Percentiles rank a stretch among this genome's conserved stretches.
These are phyloP conservation scores for Massarina eburnea DNA, from an alignment of 2,329 filamentous ascomycete species.

Conservation along the genomic window DNA sequence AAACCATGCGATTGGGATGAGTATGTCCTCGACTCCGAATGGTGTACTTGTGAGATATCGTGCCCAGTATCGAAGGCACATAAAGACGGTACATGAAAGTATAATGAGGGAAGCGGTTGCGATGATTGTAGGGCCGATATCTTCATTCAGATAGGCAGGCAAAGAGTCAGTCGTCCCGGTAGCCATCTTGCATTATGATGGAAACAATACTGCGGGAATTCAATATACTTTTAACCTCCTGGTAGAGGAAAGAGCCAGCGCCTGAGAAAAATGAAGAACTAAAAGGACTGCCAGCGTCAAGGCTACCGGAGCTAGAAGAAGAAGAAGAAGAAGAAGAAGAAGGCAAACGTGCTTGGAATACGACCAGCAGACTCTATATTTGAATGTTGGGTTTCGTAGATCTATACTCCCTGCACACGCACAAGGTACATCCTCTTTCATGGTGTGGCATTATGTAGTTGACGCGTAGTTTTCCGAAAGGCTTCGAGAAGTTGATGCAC, in stretches of 20 bases:
- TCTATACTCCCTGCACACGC: neutral
- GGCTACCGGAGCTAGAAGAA: neutral
- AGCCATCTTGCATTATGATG: neutral
- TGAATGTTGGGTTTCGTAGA: too few relatives aligned
- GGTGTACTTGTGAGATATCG: constrained; percentile 12
- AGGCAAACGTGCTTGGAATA: neutral
- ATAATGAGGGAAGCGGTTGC: constrained; percentile 16
- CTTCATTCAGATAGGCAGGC: constrained; percentile 16
- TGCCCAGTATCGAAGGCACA: constrained; percentile 16
- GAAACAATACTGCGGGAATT: neutral
- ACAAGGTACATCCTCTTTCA: neutral
- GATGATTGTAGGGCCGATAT: constrained; percentile 16
- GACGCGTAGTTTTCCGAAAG: neutral
- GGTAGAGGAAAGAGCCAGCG: too few relatives aligned
- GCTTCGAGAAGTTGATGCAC: neutral
- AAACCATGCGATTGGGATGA: constrained; percentile 18
- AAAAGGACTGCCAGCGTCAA: neutral
- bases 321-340: neutral
- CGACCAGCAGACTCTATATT: too few relatives aligned
- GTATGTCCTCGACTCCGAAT: constrained; percentile 15
- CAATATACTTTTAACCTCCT: neutral
- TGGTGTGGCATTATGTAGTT: neutral
- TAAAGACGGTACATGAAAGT: constrained; percentile 16
- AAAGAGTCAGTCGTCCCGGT: neutral
- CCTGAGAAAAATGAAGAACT: too few relatives aligned